Conservation (phyloP, 2,329 filamentous ascomycete genomes). For the Paramyrothecium roridum region DNA sequence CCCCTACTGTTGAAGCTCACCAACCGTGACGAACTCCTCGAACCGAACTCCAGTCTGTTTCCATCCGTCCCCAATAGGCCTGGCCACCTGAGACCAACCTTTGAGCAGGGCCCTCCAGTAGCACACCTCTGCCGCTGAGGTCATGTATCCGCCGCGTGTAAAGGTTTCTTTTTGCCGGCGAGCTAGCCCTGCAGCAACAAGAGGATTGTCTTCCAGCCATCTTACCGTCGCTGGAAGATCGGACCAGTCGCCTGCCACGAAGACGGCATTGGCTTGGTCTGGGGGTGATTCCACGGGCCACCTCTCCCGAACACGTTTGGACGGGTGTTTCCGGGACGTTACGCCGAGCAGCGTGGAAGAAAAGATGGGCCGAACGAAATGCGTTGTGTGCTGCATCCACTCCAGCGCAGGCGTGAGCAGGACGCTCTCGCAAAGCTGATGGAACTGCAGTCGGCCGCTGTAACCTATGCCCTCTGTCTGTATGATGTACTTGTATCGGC, state of each 20-base stretch:
- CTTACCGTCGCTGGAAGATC: constrained; percentile 42
- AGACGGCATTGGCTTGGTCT: constrained; percentile 44
- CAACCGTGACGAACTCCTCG: constrained; percentile 30
- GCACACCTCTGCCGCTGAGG: constrained; percentile 47
- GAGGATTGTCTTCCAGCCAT: constrained; percentile 42
- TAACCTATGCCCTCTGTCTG: constrained; percentile 54
- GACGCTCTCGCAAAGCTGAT: constrained; percentile 47
- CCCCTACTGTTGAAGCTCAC: background rate
- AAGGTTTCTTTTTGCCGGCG: constrained; percentile 41
- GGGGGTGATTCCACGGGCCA: constrained; percentile 35
- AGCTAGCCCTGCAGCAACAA: constrained; percentile 43
- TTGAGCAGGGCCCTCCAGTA: constrained; percentile 49
- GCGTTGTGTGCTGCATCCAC: constrained; percentile 48
- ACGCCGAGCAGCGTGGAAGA: constrained; percentile 22
- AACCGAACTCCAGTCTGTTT: constrained; percentile 28
- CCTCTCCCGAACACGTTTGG: constrained; percentile 8
- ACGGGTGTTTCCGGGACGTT: background rate
- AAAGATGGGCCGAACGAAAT: constrained; percentile 42
- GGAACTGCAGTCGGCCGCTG: constrained; percentile 47
- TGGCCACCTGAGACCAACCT: constrained; percentile 42
- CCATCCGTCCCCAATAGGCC: constrained; percentile 29
- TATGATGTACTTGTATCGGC: constrained; percentile 46
- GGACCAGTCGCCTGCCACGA: constrained; percentile 48
- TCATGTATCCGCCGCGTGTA: constrained; percentile 40
- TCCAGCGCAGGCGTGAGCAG: constrained; percentile 43